These are phyloP conservation scores for Cucurbitaria berberidis DNA, from an alignment of 2,329 filamentous ascomycete genomes.

Conservation along the genomic window DNA sequence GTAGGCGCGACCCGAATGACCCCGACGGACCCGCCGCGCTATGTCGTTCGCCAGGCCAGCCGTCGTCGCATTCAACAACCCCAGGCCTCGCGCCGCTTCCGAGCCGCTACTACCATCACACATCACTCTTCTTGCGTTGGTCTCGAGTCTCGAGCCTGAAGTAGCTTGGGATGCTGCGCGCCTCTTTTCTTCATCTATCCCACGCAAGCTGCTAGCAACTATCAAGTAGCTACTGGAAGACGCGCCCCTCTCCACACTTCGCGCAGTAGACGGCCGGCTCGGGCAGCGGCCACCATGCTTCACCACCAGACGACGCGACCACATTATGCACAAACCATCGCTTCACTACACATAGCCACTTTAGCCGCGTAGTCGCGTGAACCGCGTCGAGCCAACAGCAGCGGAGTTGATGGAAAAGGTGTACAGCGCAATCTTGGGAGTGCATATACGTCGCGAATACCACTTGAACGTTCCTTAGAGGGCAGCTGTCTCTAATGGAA, in stretches of 20 bases:
- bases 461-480: conserved; percentile 48
- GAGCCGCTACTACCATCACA: neutral
- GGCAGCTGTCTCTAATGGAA: conserved; percentile 45
- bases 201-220: neutral
- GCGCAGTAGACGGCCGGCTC: conserved; percentile 22
- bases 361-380: conserved; percentile 21
- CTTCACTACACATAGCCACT: conserved; percentile 5
- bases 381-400: conserved; percentile 18
- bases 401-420: conserved; percentile 48
- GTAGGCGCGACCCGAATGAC: neutral
- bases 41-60: conserved; percentile 3
- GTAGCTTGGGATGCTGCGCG: neutral
- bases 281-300: conserved; percentile 38
- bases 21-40: neutral
- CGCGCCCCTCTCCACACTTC: conserved; percentile 3
- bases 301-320: conserved; percentile 23
- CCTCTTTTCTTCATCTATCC: neutral
- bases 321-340: conserved; percentile 33
- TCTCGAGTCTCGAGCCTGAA: neutral
- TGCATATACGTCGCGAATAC: conserved; percentile 45
- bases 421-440: conserved; percentile 41
- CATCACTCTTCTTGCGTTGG: neutral
- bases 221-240: neutral
- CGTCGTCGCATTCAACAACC: conserved; percentile 1
- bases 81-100: conserved; percentile 4